Percentiles rank a stretch among this genome's conserved stretches.
phyloP scores from a whole-genome alignment of 179 eudicot genomes.

The Beta corolliflora region DNA sequence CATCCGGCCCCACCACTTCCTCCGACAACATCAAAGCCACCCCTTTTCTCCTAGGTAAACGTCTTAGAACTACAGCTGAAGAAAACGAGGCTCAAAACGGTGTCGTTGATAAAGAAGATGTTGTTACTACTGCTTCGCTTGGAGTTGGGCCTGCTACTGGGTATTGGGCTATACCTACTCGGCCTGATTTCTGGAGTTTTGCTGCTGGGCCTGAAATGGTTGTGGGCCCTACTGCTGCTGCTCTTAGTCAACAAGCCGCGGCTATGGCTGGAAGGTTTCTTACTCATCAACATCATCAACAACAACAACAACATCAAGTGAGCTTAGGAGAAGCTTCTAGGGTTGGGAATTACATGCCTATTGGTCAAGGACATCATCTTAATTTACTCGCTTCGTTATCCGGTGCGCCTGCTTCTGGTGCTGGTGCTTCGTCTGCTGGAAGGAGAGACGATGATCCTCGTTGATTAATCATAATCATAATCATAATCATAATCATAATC shows the following conservation, averaged over 20 bases:
- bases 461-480: not conserved
- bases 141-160: conserved; percentile 52
- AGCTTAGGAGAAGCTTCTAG: conserved; percentile 53
- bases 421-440: conserved; percentile 28
- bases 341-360: conserved; percentile 83
- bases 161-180: conserved; percentile 83
- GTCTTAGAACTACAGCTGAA: conserved; percentile 56
- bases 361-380: conserved; percentile 82
- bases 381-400: conserved; percentile 89
- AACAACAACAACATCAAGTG: conserved; percentile 26
- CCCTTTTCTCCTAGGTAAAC: conserved; percentile 79
- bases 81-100: conserved; percentile 34
- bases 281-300: conserved; percentile 19
- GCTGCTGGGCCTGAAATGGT: conserved; percentile 64
- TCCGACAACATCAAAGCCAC: conserved; percentile 9
- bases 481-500: too few species aligned
- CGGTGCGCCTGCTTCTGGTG: conserved; percentile 47
- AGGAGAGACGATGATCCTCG: conserved; percentile 74
- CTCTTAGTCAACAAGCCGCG: conserved; percentile 20
- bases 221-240: conserved; percentile 17
- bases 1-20: conserved; percentile 18
- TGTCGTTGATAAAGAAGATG: conserved; percentile 42
- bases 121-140: conserved; percentile 25
- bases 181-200: conserved; percentile 90
- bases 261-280: conserved; percentile 51